phyloP scores from a whole-genome alignment of 2,329 filamentous ascomycete species.

The Colletotrichum euphorbiae region DNA sequence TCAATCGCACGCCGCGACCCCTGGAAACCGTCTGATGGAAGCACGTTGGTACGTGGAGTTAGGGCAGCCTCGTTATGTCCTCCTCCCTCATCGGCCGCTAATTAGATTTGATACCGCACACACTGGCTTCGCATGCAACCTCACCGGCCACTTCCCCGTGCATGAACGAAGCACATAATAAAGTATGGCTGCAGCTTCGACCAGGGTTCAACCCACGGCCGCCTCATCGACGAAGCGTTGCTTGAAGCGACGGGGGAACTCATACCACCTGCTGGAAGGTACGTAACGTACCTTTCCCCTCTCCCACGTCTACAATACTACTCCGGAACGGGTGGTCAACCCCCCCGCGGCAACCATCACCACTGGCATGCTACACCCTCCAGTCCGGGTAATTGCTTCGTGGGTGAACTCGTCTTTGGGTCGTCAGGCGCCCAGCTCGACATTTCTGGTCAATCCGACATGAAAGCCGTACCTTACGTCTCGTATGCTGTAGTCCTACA shows the following conservation, averaged over 20 bases:
- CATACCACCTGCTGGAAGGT: slow-evolving; percentile 26
- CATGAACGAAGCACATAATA: slow-evolving; percentile 37
- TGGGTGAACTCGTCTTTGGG: slow-evolving; percentile 28
- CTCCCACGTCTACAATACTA: slow-evolving; percentile 23
- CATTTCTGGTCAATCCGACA: not conserved
- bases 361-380: not conserved
- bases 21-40: slow-evolving; percentile 19
- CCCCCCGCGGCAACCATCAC: slow-evolving; percentile 30
- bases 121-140: slow-evolving; percentile 26
- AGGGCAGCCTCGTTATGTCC: slow-evolving; percentile 27
- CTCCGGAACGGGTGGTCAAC: slow-evolving; percentile 32
- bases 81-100: slow-evolving; percentile 30
- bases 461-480: slow-evolving; percentile 25
- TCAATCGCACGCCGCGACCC: slow-evolving; percentile 21
- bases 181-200: slow-evolving; percentile 36
- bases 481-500: slow-evolving; percentile 32
- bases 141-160: slow-evolving; percentile 37
- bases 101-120: slow-evolving; percentile 21
- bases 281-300: slow-evolving; percentile 16
- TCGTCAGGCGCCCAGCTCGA: slow-evolving; percentile 10
- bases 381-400: slow-evolving; percentile 30
- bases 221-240: slow-evolving; percentile 29
- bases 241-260: slow-evolving; percentile 6
- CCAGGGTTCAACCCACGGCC: slow-evolving; percentile 29
- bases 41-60: slow-evolving; percentile 22